Evolutionary conservation across 495 filamentous ascomycete genomes (phyloP), one percentile per base, ranked within the genome.

Genomic region (Aspergillus avenaceus): DNA sequence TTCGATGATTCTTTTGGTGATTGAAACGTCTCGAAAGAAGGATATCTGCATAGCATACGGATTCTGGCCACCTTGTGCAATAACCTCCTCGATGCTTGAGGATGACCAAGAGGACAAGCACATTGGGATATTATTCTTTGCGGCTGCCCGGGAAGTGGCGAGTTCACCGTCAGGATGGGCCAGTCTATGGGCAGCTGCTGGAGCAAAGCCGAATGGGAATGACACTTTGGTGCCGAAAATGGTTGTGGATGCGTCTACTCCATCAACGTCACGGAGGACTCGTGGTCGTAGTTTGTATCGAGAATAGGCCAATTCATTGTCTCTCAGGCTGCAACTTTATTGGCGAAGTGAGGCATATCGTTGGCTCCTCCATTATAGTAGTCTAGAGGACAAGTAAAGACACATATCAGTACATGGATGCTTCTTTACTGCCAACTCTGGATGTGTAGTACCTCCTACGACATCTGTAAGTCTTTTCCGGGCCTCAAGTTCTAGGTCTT

Each of bases 181-280:
- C 1, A 93, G 77, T 66, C 87, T 90, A 41, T 90, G 88, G 14
- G 91, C 75, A 0, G 87, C 88, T 37, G 87, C 90, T 9, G 90
- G 89, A 1, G 88, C 89, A 9, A 93, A 83, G 56, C 92, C 92
- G 64, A 91, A 88, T n/a, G 88, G 88, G 29, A 88, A 81, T 54
- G 79, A 73, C 1, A 59, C 41, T 14, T 49, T 54, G 9, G 34
- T 31, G 8, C 72, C 73, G 49, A 80, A 74, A 22, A 81, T 53
- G 4, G 50, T 54, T 0, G 65, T 70, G 7, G 64, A 67, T 9
- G 69, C 70, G 47, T 80, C 72, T 18, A 76, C 53, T 3, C 52
- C 49, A 8, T 69, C 65, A n/a, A 81, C 72, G 55, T 82, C 66
- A 21, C 67, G 58, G 0, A 83, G 69, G 5, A 80, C 66, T 4